A percentile compares a stretch with the other conserved stretches of the same genome.
Conservation (phyloP, 225 moss, liverwort and hornwort species). For the Physcomitrium patens region DNA sequence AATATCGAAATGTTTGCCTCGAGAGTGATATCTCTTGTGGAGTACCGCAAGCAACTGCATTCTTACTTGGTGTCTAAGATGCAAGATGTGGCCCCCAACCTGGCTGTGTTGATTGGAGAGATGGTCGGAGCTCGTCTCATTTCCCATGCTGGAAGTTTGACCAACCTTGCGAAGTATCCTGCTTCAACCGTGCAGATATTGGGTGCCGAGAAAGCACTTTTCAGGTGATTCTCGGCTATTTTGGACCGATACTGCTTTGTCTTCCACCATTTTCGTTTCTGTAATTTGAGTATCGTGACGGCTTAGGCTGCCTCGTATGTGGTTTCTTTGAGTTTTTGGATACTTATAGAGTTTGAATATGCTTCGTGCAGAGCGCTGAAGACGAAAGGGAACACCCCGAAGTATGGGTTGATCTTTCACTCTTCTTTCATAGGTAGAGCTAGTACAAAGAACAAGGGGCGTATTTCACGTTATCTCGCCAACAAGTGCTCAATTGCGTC, state of each 20-base stretch:
- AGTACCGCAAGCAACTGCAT: slow-evolving; percentile 92
- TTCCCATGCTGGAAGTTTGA: slow-evolving; percentile 95
- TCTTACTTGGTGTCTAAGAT: slow-evolving; percentile 90
- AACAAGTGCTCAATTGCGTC: slow-evolving; percentile 99
- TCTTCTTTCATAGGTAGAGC: slow-evolving; percentile 95
- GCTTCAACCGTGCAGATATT: slow-evolving; percentile 95
- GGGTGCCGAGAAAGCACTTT: slow-evolving; percentile 93
- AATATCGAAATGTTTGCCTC: slow-evolving; percentile 86
- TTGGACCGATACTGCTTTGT: background rate
- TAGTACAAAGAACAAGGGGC: slow-evolving; percentile 81
- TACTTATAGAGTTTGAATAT: background rate
- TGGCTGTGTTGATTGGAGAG: slow-evolving; percentile 91
- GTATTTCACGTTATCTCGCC: slow-evolving; percentile 93
- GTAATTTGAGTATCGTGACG: background rate
- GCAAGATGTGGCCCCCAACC: slow-evolving; percentile 94
- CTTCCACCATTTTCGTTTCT: background rate
- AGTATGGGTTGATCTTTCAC: slow-evolving; percentile 93
- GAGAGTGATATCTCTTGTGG: slow-evolving; percentile 78
- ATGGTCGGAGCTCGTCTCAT: slow-evolving; percentile 96
- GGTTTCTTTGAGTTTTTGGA: background rate
- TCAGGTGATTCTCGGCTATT: slow-evolving; percentile 56
- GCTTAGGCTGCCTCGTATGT: background rate
- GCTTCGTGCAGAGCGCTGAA: slow-evolving; percentile 75
- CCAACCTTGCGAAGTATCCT: slow-evolving; percentile 93
- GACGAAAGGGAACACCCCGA: slow-evolving; percentile 94